Percentiles rank a stretch among this genome's conserved stretches.
Conservation (phyloP, 768 basidiomycete genomes). For the Mrakia blollopis region DNA sequence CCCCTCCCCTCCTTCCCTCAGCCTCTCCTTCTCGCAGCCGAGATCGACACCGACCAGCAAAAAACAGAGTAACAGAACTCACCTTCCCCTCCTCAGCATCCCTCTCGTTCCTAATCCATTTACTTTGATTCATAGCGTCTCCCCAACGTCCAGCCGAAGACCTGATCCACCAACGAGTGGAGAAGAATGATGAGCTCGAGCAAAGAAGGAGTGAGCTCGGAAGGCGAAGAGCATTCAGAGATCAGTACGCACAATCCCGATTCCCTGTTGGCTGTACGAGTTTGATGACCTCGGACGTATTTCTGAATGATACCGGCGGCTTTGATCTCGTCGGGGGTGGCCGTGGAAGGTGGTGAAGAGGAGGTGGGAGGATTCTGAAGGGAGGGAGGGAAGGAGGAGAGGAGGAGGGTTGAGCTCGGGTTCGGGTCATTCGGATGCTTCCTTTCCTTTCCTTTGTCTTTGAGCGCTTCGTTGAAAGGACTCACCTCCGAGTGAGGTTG, state of each 20-base stretch:
- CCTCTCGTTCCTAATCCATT: not conserved
- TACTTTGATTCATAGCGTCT: conserved; percentile 3
- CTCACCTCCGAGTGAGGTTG: too few species aligned
- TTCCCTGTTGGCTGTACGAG: not conserved
- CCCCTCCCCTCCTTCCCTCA: not conserved
- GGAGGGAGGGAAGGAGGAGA: not conserved
- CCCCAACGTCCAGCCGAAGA: conserved; percentile 20
- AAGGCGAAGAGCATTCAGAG: too few species aligned
- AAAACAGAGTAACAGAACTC: not conserved
- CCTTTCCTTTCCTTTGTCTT: too few species aligned
- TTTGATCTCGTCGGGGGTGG: not conserved
- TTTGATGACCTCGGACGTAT: conserved; percentile 11
- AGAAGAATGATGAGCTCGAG: not conserved
- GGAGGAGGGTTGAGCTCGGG: too few species aligned
- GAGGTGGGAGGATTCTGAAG: not conserved
- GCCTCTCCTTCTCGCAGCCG: not conserved
- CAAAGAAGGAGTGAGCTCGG: not conserved
- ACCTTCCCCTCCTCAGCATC: conserved; percentile 23
- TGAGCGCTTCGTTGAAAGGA: too few species aligned
- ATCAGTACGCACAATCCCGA: not conserved
- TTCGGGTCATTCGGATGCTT: too few species aligned
- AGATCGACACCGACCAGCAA: not conserved
- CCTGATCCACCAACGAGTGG: not conserved
- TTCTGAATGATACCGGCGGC: conserved; percentile 20
- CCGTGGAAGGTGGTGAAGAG: not conserved